Evolutionary conservation across 371 early-diverging fungal genomes (phyloP).

Genomic region (Mucor indicus): DNA sequence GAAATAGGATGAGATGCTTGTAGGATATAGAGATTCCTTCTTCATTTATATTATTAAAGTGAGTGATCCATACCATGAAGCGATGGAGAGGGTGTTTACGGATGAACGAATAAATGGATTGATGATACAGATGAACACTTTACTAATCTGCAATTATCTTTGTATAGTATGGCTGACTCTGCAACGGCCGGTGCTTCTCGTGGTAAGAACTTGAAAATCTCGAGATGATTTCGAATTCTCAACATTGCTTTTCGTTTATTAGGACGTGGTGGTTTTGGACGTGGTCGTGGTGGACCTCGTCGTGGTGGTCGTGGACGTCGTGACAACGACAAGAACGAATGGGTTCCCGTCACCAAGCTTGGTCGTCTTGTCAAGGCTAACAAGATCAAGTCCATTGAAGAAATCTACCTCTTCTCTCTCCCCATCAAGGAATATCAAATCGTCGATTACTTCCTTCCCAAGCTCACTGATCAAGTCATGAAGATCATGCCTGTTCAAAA

Average conservation of each 20-base stretch:
- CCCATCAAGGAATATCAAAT: slow-evolving; percentile 99
- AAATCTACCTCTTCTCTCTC: slow-evolving; percentile 96
- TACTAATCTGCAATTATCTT: too few relatives aligned
- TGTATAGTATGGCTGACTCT: slow-evolving; percentile 63
- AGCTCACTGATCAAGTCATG: slow-evolving; percentile 98
- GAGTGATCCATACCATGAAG: too few relatives aligned
- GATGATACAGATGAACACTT: too few relatives aligned
- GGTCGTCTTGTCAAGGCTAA: slow-evolving; percentile 94
- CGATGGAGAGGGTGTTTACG: too few relatives aligned
- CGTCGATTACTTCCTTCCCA: slow-evolving; percentile 94
- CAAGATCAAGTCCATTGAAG: slow-evolving; percentile 89
- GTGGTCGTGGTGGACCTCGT: slow-evolving; percentile 79
- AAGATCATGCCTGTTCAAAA: slow-evolving; percentile 99
- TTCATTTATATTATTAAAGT: slow-evolving; percentile 18
- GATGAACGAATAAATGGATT: neutral
- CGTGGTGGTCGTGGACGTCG: slow-evolving; percentile 82
- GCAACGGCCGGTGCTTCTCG: slow-evolving; percentile 69
- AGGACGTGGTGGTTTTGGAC: slow-evolving; percentile 77
- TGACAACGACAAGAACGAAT: slow-evolving; percentile 85
- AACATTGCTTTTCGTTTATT: slow-evolving; percentile 4
- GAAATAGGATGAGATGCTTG: too few relatives aligned
- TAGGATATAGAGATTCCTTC: too few relatives aligned
- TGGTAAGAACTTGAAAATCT: slow-evolving; percentile 49
- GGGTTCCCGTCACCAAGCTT: slow-evolving; percentile 95
- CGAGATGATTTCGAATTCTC: neutral